Evolutionary conservation across 2,329 filamentous ascomycete genomes (phyloP).

Genomic region (Phialophora expanda): DNA sequence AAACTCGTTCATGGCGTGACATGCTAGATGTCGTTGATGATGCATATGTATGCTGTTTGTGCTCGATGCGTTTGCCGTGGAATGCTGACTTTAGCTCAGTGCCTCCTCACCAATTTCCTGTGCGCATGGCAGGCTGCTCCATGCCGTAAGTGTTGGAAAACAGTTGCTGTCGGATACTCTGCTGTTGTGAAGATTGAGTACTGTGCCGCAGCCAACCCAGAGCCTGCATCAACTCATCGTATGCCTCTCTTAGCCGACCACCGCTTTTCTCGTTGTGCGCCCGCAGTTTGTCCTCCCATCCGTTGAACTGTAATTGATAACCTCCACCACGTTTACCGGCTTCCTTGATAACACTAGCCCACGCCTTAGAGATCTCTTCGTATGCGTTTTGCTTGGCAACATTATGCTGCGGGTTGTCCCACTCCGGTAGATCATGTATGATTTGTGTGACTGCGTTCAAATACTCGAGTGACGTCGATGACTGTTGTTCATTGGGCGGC

Average conservation of each 20-base stretch:
- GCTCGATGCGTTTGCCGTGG: background rate
- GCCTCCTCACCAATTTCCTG: slow-evolving; percentile 34
- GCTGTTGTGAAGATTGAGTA: slow-evolving; percentile 24
- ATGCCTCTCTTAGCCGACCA: slow-evolving; percentile 78
- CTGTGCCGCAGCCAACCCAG: slow-evolving; percentile 76
- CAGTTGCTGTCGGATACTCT: slow-evolving; percentile 61
- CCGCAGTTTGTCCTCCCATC: slow-evolving; percentile 86
- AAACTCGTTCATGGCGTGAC: slow-evolving; percentile 31
- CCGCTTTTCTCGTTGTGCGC: slow-evolving; percentile 88
- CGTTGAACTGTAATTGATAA: slow-evolving; percentile 84
- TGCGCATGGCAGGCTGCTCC: slow-evolving; percentile 43
- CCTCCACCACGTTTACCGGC: slow-evolving; percentile 89
- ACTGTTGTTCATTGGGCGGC: slow-evolving; percentile 84
- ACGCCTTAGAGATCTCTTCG: slow-evolving; percentile 92
- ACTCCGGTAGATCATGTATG: slow-evolving; percentile 86
- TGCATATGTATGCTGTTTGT: slow-evolving; percentile 20
- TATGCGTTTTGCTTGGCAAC: slow-evolving; percentile 95
- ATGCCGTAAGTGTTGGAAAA: slow-evolving; percentile 62
- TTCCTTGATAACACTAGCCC: slow-evolving; percentile 89
- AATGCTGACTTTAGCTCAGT: background rate
- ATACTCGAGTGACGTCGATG: slow-evolving; percentile 82
- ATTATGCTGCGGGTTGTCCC: slow-evolving; percentile 86
- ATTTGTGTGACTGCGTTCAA: slow-evolving; percentile 89
- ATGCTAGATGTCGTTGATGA: slow-evolving; percentile 20
- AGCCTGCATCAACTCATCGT: slow-evolving; percentile 74